Conservation (phyloP, 495 filamentous ascomycete species). For the Pyrenopolyporus hunteri region DNA sequence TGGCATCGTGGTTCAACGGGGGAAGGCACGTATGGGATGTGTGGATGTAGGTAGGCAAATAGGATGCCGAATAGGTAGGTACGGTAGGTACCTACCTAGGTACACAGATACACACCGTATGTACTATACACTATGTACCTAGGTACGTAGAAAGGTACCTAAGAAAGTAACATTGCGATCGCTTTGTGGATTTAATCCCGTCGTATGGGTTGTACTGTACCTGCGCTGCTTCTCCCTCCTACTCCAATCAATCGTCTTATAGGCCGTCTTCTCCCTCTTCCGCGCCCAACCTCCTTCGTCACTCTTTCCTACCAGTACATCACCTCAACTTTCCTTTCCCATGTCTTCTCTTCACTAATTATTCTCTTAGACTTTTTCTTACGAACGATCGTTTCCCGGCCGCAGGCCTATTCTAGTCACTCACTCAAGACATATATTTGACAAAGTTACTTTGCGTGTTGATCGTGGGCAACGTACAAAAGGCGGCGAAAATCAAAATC, state of each 20-base stretch:
- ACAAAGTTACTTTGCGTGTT: slow-evolving; percentile 26
- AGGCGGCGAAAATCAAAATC: slow-evolving; percentile 11
- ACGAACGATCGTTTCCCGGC: slow-evolving; percentile 27
- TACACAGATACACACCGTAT: too few species aligned
- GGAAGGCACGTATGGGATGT: too few species aligned
- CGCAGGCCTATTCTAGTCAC: slow-evolving; percentile 32
- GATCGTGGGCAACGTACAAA: slow-evolving; percentile 1
- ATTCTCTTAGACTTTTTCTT: slow-evolving; percentile 27
- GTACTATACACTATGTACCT: too few species aligned
- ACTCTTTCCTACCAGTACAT: slow-evolving; percentile 27
- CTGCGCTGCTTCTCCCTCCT: slow-evolving; percentile 14
- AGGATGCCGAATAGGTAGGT: slow-evolving; percentile 4
- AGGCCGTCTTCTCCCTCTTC: slow-evolving; percentile 20
- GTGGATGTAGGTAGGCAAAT: too few species aligned
- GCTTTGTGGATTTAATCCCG: neutral
- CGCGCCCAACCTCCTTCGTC: slow-evolving; percentile 24
- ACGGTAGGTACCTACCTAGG: slow-evolving; percentile 12
- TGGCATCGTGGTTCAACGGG: slow-evolving; percentile 35
- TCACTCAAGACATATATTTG: slow-evolving; percentile 35
- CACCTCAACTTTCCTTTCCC: slow-evolving; percentile 4
- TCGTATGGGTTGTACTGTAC: neutral
- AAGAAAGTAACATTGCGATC: too few species aligned
- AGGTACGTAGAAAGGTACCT: neutral
- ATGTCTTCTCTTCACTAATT: slow-evolving; percentile 21
- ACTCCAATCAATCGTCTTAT: slow-evolving; percentile 29